phyloP scores from a whole-genome alignment of 805 yeast genomes.

The Pichia pseudocactophila region DNA sequence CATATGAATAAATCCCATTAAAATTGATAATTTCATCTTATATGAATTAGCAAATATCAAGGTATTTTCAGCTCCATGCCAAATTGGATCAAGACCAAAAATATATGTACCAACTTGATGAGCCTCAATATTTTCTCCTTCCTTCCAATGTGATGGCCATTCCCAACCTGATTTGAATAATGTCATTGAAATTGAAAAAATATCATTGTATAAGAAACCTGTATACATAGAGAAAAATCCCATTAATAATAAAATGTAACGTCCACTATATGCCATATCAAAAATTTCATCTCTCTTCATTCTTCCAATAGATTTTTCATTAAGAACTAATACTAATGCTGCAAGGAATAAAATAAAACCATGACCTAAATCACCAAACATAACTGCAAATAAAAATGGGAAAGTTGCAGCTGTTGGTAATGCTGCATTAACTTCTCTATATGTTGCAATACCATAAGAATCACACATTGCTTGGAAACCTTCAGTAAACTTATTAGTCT shows the following conservation, averaged over 20 bases:
- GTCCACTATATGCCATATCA: conserved; percentile 92
- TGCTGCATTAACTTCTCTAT: conserved; percentile 94
- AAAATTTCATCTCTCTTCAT: conserved; percentile 85
- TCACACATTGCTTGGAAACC: conserved; percentile 93
- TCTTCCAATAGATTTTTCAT: conserved; percentile 61
- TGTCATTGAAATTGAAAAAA: conserved; percentile 86
- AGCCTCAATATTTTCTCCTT: conserved; percentile 65
- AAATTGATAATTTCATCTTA: conserved; percentile 91
- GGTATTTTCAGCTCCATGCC: conserved; percentile 97
- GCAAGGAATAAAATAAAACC: conserved; percentile 76
- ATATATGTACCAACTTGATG: conserved; percentile 60
- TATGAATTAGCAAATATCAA: conserved; percentile 87
- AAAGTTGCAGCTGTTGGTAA: conserved; percentile 90
- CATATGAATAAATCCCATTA: conserved; percentile 96
- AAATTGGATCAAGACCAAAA: conserved; percentile 84
- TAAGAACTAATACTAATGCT: conserved; percentile 59
- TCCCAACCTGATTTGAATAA: conserved; percentile 85
- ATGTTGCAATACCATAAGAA: conserved; percentile 89
- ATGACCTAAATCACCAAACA: conserved; percentile 99
- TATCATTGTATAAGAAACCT: conserved; percentile 87
- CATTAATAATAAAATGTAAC: conserved; percentile 87
- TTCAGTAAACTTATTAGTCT: conserved; percentile 86
- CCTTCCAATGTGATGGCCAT: conserved; percentile 72
- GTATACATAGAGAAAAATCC: conserved; percentile 94
- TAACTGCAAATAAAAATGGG: conserved; percentile 97